Evolutionary conservation across 2,329 filamentous ascomycete species (phyloP).

Genomic region (Plectosphaerella plurivora): DNA sequence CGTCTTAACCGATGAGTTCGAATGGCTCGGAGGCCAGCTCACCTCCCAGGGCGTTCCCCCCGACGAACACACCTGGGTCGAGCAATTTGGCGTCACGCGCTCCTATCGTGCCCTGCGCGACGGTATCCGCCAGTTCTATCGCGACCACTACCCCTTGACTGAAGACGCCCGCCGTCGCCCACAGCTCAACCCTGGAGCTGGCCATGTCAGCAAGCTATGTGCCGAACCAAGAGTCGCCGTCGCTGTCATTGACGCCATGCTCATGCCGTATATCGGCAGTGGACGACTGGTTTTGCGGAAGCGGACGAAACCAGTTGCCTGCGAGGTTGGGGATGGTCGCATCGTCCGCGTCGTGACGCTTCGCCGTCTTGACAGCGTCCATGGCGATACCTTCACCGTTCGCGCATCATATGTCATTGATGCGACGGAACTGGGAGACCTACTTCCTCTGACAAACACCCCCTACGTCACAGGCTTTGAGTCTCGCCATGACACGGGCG

Average conservation of each 20-base stretch:
- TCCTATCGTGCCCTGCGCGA: conserved; percentile 18
- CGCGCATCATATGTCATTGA: conserved; percentile 9
- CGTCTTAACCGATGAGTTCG: conserved; percentile 20
- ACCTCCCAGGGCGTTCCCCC: conserved; percentile 22
- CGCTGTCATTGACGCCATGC: conserved; percentile 19
- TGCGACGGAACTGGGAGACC: conserved; percentile 14
- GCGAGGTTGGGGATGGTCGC: conserved; percentile 10
- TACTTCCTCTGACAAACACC: conserved; percentile 16
- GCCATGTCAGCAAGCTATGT: conserved; percentile 21
- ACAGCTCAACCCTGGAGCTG: conserved; percentile 19
- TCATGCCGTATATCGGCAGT: conserved; percentile 18
- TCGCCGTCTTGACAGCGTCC: conserved; percentile 5
- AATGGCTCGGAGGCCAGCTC: conserved; percentile 20
- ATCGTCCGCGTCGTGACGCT: conserved; percentile 6
- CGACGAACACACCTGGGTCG: conserved; percentile 22
- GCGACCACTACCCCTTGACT: conserved; percentile 18
- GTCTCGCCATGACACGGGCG: conserved; percentile 16
- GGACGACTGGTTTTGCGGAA: conserved; percentile 16
- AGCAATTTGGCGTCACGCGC: conserved; percentile 20
- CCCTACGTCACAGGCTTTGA: conserved; percentile 21
- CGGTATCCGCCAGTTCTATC: conserved; percentile 18
- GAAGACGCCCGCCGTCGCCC: conserved; percentile 16
- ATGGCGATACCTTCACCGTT: conserved; percentile 11
- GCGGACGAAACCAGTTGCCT: conserved; percentile 12
- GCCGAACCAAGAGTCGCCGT: conserved; percentile 21